phyloP scores from a whole-genome alignment of 2,329 filamentous ascomycete genomes.

The Pseudogymnoascus pannorum region DNA sequence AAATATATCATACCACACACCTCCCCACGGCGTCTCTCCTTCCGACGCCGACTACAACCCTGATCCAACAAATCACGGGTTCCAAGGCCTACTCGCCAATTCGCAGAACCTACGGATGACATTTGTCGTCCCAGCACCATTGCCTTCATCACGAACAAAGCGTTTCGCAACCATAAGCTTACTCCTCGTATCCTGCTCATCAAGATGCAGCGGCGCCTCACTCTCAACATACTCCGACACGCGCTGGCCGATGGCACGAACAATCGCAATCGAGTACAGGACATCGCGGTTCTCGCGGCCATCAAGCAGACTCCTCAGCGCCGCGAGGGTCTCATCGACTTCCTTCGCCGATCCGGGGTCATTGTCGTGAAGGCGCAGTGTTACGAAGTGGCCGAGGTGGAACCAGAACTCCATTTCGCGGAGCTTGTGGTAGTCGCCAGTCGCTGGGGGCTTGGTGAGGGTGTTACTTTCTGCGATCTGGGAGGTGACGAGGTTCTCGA shows the following conservation, averaged over 20 bases:
- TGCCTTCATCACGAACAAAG: slow-evolving; percentile 59
- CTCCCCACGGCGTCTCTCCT: not conserved
- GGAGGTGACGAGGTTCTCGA: slow-evolving; percentile 71
- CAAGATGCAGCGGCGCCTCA: slow-evolving; percentile 50
- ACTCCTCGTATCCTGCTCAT: slow-evolving; percentile 59
- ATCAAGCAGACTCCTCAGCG: slow-evolving; percentile 64
- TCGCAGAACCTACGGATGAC: slow-evolving; percentile 64
- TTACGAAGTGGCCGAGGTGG: slow-evolving; percentile 64
- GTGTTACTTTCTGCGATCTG: slow-evolving; percentile 55
- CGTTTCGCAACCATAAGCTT: slow-evolving; percentile 62
- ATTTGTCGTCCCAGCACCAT: slow-evolving; percentile 64
- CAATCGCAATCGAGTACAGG: slow-evolving; percentile 79
- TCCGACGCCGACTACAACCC: not conserved
- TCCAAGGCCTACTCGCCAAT: slow-evolving; percentile 47
- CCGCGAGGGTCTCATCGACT: slow-evolving; percentile 58
- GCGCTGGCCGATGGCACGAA: slow-evolving; percentile 64
- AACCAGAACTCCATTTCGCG: slow-evolving; percentile 79
- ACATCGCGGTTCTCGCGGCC: slow-evolving; percentile 83
- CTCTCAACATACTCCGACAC: slow-evolving; percentile 52
- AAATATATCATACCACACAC: not conserved
- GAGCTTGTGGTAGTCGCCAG: slow-evolving; percentile 45
- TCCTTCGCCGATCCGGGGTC: slow-evolving; percentile 47
- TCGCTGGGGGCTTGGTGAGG: slow-evolving; percentile 43
- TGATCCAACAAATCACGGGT: not conserved
- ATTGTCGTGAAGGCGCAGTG: slow-evolving; percentile 47